Percentiles rank a stretch among this genome's conserved stretches.
phyloP scores from a whole-genome alignment of 1,284 basidiomycete species.

The Earliella scabrosa region DNA sequence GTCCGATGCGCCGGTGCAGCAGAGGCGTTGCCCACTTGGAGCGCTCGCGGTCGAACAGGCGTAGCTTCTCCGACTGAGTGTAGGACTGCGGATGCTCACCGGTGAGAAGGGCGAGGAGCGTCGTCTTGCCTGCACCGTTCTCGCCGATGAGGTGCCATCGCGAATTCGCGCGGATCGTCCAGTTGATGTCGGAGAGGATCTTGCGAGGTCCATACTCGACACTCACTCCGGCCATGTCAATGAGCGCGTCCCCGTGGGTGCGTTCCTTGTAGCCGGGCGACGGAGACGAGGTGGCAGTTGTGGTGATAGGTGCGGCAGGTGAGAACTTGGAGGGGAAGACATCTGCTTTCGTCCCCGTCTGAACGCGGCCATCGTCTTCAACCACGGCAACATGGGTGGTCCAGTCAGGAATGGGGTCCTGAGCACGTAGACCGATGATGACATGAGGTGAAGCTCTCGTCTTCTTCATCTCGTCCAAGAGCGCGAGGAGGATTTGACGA shows the following conservation, averaged over 20 bases:
- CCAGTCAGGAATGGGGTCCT: slow-evolving; percentile 85
- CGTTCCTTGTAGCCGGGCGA: slow-evolving; percentile 9
- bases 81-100: slow-evolving; percentile 97
- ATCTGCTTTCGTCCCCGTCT: slow-evolving; percentile 34
- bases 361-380: slow-evolving; percentile 35
- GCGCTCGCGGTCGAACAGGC: slow-evolving; percentile 76
- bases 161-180: slow-evolving; percentile 81
- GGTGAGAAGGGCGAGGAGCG: slow-evolving; percentile 88
- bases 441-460: slow-evolving; percentile 54
- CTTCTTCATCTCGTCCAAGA: slow-evolving; percentile 57
- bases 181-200: slow-evolving; percentile 78
- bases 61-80: slow-evolving; percentile 71
- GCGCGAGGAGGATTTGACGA: slow-evolving; percentile 57
- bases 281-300: background rate
- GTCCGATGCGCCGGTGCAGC: slow-evolving; percentile 68
- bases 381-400: slow-evolving; percentile 78
- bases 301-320: slow-evolving; percentile 1
- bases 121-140: slow-evolving; percentile 96
- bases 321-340: slow-evolving; percentile 16
- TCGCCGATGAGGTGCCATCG: slow-evolving; percentile 88
- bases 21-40: slow-evolving; percentile 59
- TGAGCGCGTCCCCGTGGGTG: slow-evolving; percentile 16
- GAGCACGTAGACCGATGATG: slow-evolving; percentile 80
- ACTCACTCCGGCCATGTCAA: slow-evolving; percentile 24
- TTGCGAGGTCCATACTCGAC: slow-evolving; percentile 32